A percentile compares a stretch with the other conserved stretches of the same genome.
phyloP scores from a whole-genome alignment of 805 yeast species.

The Tetrapisispora iriomotensis region DNA sequence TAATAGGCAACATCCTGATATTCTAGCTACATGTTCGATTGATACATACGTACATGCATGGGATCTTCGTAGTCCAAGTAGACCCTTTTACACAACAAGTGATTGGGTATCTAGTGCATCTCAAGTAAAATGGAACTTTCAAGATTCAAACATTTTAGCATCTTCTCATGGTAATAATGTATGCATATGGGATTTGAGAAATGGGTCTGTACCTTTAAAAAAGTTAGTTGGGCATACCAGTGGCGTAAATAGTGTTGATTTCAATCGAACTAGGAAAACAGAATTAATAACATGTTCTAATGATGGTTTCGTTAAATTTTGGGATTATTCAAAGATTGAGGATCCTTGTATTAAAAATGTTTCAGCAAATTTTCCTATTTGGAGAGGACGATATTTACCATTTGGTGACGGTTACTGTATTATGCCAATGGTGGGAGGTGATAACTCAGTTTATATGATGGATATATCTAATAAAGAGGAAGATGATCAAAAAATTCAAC shows the following conservation, averaged over 20 bases:
- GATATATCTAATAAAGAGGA: conserved; percentile 13
- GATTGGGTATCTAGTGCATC: conserved; percentile 94
- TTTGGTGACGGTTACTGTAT: conserved; percentile 83
- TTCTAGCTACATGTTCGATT: conserved; percentile 85
- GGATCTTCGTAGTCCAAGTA: conserved; percentile 77
- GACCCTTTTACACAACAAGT: conserved; percentile 71
- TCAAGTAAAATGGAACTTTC: conserved; percentile 87
- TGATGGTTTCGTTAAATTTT: conserved; percentile 72
- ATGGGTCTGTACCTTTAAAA: conserved; percentile 66
- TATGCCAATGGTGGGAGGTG: conserved; percentile 86
- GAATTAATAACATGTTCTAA: conserved; percentile 75
- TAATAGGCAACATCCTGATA: conserved; percentile 77
- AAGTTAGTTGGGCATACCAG: conserved; percentile 69
- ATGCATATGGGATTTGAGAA: conserved; percentile 81
- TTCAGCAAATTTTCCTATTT: conserved; percentile 71
- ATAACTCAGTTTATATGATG: conserved; percentile 35
- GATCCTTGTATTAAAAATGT: conserved; percentile 48
- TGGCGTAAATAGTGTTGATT: conserved; percentile 83
- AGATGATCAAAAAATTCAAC: conserved; percentile 13
- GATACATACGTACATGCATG: conserved; percentile 82
- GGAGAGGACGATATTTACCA: conserved; percentile 81
- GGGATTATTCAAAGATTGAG: conserved; percentile 49
- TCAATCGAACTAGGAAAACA: conserved; percentile 49
- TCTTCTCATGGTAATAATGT: conserved; percentile 77
- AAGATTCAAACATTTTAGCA: conserved; percentile 68